phyloP scores from a whole-genome alignment of 257 asterid species.

The Osmanthus fragrans region DNA sequence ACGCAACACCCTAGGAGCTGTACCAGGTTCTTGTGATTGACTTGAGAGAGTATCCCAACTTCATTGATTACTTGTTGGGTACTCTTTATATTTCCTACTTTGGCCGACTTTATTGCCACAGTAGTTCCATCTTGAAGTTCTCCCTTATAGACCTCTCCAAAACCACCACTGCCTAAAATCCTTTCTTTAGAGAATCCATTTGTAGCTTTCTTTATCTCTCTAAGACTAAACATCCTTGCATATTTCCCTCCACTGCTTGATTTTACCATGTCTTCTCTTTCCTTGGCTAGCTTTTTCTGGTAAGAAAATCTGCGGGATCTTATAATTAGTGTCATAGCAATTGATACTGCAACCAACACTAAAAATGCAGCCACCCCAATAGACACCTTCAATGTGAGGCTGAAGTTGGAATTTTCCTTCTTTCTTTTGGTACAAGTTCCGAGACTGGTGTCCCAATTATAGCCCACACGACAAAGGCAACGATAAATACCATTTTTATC shows the following conservation, averaged over 20 bases:
- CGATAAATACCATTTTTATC: constrained; percentile 11
- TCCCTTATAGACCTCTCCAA: constrained; percentile 47
- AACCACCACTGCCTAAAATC: constrained; percentile 46
- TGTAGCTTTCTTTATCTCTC: constrained; percentile 46
- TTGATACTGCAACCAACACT: constrained; percentile 16
- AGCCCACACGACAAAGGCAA: constrained; percentile 35
- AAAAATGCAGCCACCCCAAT: constrained; percentile 26
- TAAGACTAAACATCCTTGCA: constrained; percentile 34
- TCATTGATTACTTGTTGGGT: constrained; percentile 42
- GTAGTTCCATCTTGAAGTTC: constrained; percentile 30
- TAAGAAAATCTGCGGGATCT: constrained; percentile 21
- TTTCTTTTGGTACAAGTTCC: constrained; percentile 28
- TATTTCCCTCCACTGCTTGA: constrained; percentile 33
- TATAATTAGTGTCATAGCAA: constrained; percentile 17
- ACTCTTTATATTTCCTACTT: constrained; percentile 41
- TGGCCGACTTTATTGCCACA: constrained; percentile 43
- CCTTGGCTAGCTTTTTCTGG: constrained; percentile 32
- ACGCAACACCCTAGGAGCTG: constrained; percentile 45
- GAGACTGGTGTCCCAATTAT: constrained; percentile 30
- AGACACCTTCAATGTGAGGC: constrained; percentile 25
- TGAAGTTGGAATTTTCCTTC: constrained; percentile 20
- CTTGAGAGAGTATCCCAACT: constrained; percentile 48
- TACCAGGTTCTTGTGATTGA: constrained; percentile 48
- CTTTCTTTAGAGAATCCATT: constrained; percentile 39
- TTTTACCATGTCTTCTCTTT: constrained; percentile 42